Evolutionary conservation across 345 rosid species (phyloP), one percentile per base, ranked within the genome.

Genomic region (Syzygium grande): DNA sequence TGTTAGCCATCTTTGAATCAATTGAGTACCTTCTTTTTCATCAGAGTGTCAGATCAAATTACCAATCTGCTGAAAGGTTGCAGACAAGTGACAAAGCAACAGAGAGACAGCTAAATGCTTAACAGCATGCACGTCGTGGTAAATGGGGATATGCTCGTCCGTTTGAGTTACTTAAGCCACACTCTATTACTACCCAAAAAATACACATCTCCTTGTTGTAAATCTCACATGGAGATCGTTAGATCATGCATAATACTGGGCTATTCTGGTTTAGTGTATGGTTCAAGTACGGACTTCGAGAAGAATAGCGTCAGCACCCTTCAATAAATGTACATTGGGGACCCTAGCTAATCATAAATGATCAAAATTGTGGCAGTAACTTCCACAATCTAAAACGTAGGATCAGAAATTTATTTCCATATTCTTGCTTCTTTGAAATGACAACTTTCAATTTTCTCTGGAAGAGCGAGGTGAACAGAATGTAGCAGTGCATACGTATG

Each of bases 31-130:
- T 25, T 14, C 79, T 65, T 46, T 89, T 52, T 89, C 96, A 94
- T 90, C 96, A 97, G 98, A 93, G 90, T 85, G 97, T 96, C 90
- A 93, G 92, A 88, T 92, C 93, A 51, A 92, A 92, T 88, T 95
- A 94, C 92, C 92, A 85, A 89, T 87, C 80, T 65, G 87, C 85
- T 29, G 87, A 56, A 52, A 90, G 86, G 80, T 86, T 87, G 34
- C 89, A 80, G 63, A 85, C 85, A 27, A 88, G 85, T 38, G 91
- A 53, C 43, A 84, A 88, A 87, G 92, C 78, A 53, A 73, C 85
- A 63, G 43, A 43, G 17, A 56, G 86, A 52, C 63, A 53, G 51
- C 29, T 53, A 38, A 43, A 56, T 52, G 86, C 63, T 84, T 84
- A 56, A 84, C 43, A 56, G 43, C 59, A 30, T 2, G 63, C 56